Percentiles rank a stretch among this genome's conserved stretches.
Conservation (phyloP, 2,329 filamentous ascomycete species). For the Knufia petricola region DNA sequence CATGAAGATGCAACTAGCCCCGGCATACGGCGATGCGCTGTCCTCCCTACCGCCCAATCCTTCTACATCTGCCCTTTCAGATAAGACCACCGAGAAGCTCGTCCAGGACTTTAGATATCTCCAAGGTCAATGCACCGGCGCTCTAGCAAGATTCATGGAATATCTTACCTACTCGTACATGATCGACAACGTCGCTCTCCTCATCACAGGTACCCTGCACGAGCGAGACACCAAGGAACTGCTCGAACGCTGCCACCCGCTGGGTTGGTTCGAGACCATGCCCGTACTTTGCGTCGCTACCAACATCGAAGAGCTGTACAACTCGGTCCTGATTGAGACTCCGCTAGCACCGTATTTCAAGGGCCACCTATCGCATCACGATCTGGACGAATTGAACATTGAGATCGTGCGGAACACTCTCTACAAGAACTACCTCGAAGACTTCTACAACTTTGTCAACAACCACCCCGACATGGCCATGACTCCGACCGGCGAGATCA, state of each 20-base stretch:
- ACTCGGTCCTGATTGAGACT: slow-evolving; percentile 93
- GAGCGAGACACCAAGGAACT: slow-evolving; percentile 94
- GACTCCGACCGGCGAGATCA: slow-evolving; percentile 84
- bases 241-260: slow-evolving; percentile 86
- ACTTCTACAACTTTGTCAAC: slow-evolving; percentile 93
- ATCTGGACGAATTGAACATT: slow-evolving; percentile 97
- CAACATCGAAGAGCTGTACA: slow-evolving; percentile 98
- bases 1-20: slow-evolving; percentile 93
- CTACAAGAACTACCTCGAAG: slow-evolving; percentile 99
- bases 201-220: slow-evolving; percentile 95
- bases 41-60: slow-evolving; percentile 88
- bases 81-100: slow-evolving; percentile 95
- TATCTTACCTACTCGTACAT: slow-evolving; percentile 99
- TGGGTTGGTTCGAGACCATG: slow-evolving; percentile 99
- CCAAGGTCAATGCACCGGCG: slow-evolving; percentile 83
- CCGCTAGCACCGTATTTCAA: slow-evolving; percentile 96
- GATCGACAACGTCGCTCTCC: slow-evolving; percentile 97
- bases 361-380: slow-evolving; percentile 87
- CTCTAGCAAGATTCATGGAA: slow-evolving; percentile 90
- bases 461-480: slow-evolving; percentile 75
- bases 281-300: slow-evolving; percentile 95
- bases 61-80: slow-evolving; percentile 86
- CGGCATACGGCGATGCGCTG: slow-evolving; percentile 95
- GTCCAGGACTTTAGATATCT: slow-evolving; percentile 96
- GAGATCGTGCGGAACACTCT: slow-evolving; percentile 97